Conservation (phyloP, 2,329 filamentous ascomycete species). For the Tetracladium maxilliforme region DNA sequence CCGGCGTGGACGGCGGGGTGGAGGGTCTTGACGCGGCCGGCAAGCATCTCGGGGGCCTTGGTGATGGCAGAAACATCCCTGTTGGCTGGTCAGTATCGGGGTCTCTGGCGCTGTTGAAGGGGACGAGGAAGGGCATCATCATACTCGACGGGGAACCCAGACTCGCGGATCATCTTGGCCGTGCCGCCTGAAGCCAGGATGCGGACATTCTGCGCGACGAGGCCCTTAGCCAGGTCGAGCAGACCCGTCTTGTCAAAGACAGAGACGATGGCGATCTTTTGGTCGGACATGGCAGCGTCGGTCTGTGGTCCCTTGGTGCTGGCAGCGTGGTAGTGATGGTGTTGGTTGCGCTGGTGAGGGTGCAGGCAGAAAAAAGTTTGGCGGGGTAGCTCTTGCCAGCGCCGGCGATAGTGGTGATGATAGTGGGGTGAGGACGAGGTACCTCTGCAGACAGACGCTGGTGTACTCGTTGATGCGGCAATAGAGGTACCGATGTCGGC, state of each 20-base stretch:
- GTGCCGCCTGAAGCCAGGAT: slow-evolving; percentile 92
- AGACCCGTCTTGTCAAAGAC: slow-evolving; percentile 98
- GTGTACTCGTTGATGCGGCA: too few species aligned
- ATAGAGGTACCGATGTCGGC: too few species aligned
- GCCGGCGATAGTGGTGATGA: too few species aligned
- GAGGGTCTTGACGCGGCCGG: slow-evolving; percentile 84
- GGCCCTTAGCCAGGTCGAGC: slow-evolving; percentile 80
- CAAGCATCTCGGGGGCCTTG: slow-evolving; percentile 91
- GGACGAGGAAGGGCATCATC: slow-evolving; percentile 15
- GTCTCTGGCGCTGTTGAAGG: not conserved
- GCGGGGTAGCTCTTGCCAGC: not conserved
- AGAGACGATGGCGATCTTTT: slow-evolving; percentile 76
- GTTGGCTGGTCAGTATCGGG: slow-evolving; percentile 1
- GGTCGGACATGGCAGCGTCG: slow-evolving; percentile 12
- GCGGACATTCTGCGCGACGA: slow-evolving; percentile 78
- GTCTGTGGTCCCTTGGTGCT: not conserved
- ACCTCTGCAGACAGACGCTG: too few species aligned
- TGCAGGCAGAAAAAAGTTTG: not conserved
- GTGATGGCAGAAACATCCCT: slow-evolving; percentile 98
- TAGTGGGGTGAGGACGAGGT: too few species aligned
- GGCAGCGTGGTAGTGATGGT: not conserved
- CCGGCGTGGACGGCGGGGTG: slow-evolving; percentile 82
- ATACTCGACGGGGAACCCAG: slow-evolving; percentile 88
- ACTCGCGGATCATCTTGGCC: slow-evolving; percentile 90
- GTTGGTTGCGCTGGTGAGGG: not conserved